These are phyloP conservation scores for Phoenix dactylifera DNA, from an alignment of 176 grass and related monocot genomes.

Conservation along the genomic window DNA sequence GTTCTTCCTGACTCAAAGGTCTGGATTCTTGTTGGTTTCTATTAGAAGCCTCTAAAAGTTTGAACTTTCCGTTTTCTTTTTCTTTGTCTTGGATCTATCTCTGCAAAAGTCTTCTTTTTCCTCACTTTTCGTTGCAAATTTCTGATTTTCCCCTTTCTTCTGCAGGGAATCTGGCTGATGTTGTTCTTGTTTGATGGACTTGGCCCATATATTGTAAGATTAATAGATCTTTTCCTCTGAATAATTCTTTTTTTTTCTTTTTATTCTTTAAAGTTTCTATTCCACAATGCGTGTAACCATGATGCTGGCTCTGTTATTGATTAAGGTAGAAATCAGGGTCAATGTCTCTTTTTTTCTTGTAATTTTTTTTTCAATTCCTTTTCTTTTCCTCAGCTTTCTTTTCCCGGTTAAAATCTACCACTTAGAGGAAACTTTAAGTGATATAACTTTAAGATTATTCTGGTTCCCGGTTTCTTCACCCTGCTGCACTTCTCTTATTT, in stretches of 20 bases:
- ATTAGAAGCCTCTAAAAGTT: too few species aligned
- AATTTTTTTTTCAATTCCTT: too few species aligned
- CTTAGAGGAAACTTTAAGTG: too few species aligned
- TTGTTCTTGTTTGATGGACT: constrained; percentile 77
- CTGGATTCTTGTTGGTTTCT: too few species aligned
- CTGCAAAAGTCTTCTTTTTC: neutral
- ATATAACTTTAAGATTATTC: too few species aligned
- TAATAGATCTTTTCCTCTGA: neutral
- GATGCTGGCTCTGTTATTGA: neutral
- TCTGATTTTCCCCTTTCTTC: neutral
- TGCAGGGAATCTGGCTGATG: constrained; percentile 56
- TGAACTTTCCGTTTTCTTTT: too few species aligned
- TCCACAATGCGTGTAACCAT: neutral
- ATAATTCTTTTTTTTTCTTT: neutral
- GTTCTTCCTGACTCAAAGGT: constrained; percentile 88
- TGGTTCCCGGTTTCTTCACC: too few species aligned
- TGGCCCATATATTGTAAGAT: constrained; percentile 73
- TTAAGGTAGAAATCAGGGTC: too few species aligned
- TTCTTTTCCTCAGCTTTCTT: too few species aligned
- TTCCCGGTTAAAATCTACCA: too few species aligned
- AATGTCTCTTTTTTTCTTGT: too few species aligned
- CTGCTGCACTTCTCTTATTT: too few species aligned
- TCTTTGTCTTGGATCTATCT: neutral
- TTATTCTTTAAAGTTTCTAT: neutral
- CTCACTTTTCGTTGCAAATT: neutral